phyloP scores from a whole-genome alignment of 2,329 filamentous ascomycete species.

The Trichophyton benhamiae region DNA sequence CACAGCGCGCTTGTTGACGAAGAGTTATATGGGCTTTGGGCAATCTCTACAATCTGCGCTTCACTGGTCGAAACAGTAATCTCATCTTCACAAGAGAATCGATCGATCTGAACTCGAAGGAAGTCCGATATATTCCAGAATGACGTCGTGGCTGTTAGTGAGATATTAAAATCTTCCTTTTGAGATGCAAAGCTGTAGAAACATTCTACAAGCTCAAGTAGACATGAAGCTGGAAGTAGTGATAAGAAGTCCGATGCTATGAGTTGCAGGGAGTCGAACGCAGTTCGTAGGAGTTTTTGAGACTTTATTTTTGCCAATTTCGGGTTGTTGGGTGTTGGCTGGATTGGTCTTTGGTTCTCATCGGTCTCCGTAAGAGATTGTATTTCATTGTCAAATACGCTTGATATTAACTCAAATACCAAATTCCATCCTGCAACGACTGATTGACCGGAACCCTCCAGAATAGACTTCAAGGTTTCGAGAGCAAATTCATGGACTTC shows the following conservation, averaged over 20 bases:
- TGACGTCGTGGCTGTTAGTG: constrained; percentile 84
- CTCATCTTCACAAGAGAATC: constrained; percentile 27
- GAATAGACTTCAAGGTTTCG: constrained; percentile 65
- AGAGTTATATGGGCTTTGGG: constrained; percentile 46
- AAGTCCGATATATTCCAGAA: constrained; percentile 95
- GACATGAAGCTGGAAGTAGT: constrained; percentile 58
- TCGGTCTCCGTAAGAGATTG: background rate
- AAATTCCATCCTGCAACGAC: constrained; percentile 74
- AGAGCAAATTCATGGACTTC: constrained; percentile 71
- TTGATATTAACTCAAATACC: constrained; percentile 73
- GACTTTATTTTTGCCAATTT: constrained; percentile 34
- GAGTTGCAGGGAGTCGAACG: constrained; percentile 80
- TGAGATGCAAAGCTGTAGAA: constrained; percentile 83
- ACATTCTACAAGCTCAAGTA: constrained; percentile 68
- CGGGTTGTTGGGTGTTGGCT: constrained; percentile 12
- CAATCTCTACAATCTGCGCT: constrained; percentile 44
- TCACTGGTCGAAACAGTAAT: constrained; percentile 41
- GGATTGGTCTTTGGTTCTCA: constrained; percentile 13
- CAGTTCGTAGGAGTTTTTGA: constrained; percentile 64
- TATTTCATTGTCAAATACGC: constrained; percentile 48
- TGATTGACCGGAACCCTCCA: constrained; percentile 80
- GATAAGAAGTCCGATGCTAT: constrained; percentile 89
- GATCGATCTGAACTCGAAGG: constrained; percentile 43
- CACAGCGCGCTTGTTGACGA: constrained; percentile 39
- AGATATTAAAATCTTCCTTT: constrained; percentile 85